Evolutionary conservation across 2,329 filamentous ascomycete species (phyloP).

Genomic region (Dryadomyces quercus-mongolicae): DNA sequence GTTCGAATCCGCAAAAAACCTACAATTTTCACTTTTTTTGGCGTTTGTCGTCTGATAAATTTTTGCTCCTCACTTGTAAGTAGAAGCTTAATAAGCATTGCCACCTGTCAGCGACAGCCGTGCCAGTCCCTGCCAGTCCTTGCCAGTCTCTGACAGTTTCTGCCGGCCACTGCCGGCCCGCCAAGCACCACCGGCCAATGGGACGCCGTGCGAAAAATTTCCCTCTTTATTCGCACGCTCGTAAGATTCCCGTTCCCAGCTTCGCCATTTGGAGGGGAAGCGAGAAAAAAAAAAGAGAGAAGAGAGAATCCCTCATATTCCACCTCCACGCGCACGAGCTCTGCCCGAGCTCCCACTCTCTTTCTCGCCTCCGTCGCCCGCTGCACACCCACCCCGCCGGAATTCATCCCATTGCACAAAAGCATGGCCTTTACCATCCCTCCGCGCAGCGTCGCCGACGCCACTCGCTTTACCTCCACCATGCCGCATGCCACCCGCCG

Average conservation of each 20-base stretch:
- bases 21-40: too few relatives aligned
- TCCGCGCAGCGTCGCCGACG: constrained; percentile 61
- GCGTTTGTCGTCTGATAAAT: too few relatives aligned
- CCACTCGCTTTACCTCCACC: constrained; percentile 65
- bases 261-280: not conserved
- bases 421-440: constrained; percentile 8
- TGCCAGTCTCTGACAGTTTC: not conserved
- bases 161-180: not conserved
- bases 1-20: too few relatives aligned
- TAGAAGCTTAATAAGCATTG: too few relatives aligned
- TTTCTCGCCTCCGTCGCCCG: too few relatives aligned
- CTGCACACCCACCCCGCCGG: too few relatives aligned
- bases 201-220: not conserved
- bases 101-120: too few relatives aligned
- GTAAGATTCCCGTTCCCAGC: not conserved
- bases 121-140: too few relatives aligned
- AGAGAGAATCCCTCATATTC: not conserved
- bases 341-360: too few relatives aligned
- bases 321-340: not conserved
- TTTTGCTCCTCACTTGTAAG: too few relatives aligned
- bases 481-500: constrained; percentile 60
- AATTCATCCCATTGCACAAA: too few relatives aligned
- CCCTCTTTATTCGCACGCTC: not conserved
- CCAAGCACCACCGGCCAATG: not conserved
- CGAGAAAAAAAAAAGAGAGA: not conserved